Percentiles rank a stretch among this genome's conserved stretches.
phyloP scores from a whole-genome alignment of 2,329 filamentous ascomycete species.

The Elsinoe fawcettii region DNA sequence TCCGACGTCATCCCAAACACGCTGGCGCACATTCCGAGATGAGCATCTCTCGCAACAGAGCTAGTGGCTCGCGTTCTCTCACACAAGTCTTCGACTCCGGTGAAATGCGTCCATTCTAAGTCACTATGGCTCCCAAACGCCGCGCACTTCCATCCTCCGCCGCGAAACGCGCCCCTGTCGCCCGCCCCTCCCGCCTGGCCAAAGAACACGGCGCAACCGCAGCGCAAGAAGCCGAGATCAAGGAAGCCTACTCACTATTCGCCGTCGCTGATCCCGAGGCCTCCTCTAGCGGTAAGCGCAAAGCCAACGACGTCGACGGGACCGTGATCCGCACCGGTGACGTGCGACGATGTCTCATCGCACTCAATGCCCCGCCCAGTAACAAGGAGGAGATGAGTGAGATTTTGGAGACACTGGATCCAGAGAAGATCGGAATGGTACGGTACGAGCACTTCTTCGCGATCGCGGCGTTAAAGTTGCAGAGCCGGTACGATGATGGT shows the following conservation, averaged over 20 bases:
- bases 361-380: slow-evolving; percentile 67
- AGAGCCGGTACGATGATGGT: slow-evolving; percentile 28
- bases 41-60: background rate
- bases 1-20: background rate
- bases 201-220: slow-evolving; percentile 82
- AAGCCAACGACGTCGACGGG: slow-evolving; percentile 57
- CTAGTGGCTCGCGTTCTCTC: too few relatives aligned
- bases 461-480: slow-evolving; percentile 79
- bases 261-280: slow-evolving; percentile 39
- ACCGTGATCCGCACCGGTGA: slow-evolving; percentile 37
- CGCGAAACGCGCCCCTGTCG: slow-evolving; percentile 29
- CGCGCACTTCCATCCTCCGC: slow-evolving; percentile 15
- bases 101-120: too few relatives aligned
- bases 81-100: too few relatives aligned
- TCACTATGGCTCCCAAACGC: slow-evolving; percentile 19
- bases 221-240: slow-evolving; percentile 81
- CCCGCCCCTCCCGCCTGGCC: slow-evolving; percentile 76
- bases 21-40: background rate
- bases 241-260: slow-evolving; percentile 82
- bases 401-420: slow-evolving; percentile 75
- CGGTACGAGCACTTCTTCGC: slow-evolving; percentile 76
- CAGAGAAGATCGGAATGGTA: slow-evolving; percentile 68
- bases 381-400: slow-evolving; percentile 61
- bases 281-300: background rate
- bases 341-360: slow-evolving; percentile 46